These are phyloP conservation scores for Conidiobolus incongruus DNA, from an alignment of 371 early-diverging fungal genomes.

Conservation along the genomic window DNA sequence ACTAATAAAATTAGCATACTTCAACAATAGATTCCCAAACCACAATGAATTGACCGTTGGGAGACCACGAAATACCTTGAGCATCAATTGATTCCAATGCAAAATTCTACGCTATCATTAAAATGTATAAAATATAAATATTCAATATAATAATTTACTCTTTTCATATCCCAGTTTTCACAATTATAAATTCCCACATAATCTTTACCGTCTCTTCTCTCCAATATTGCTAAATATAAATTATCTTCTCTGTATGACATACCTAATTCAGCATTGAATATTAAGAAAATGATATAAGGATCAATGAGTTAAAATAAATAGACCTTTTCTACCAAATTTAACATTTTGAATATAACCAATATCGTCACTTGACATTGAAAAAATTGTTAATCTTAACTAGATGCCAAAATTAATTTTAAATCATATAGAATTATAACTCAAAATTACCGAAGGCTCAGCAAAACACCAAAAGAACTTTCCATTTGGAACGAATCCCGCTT, in stretches of 20 bases:
- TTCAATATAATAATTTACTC: constrained; percentile 17
- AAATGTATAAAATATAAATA: neutral
- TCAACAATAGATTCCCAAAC: constrained; percentile 38
- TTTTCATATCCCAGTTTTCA: constrained; percentile 24
- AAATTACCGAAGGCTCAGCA: too few species aligned
- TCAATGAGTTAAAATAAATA: too few species aligned
- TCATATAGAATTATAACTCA: too few species aligned
- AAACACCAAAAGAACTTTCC: too few species aligned
- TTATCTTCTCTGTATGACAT: constrained; percentile 34
- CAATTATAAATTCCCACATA: constrained; percentile 33
- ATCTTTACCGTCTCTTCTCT: constrained; percentile 38
- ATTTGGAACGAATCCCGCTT: too few species aligned
- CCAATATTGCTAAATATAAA: constrained; percentile 35
- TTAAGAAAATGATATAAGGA: neutral
- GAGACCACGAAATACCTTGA: constrained; percentile 55
- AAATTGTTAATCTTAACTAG: constrained; percentile 37
- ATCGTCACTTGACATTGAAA: constrained; percentile 25
- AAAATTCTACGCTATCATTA: constrained; percentile 38
- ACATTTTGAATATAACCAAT: constrained; percentile 31
- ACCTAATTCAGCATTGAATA: constrained; percentile 10
- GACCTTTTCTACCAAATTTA: constrained; percentile 27
- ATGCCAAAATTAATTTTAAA: too few species aligned
- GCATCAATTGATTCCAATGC: constrained; percentile 39
- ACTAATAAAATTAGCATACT: constrained; percentile 10
- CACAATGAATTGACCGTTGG: constrained; percentile 48